Percentiles rank a stretch among this genome's conserved stretches.
Conservation (phyloP, 495 filamentous ascomycete species). For the Recurvomyces mirabilis region DNA sequence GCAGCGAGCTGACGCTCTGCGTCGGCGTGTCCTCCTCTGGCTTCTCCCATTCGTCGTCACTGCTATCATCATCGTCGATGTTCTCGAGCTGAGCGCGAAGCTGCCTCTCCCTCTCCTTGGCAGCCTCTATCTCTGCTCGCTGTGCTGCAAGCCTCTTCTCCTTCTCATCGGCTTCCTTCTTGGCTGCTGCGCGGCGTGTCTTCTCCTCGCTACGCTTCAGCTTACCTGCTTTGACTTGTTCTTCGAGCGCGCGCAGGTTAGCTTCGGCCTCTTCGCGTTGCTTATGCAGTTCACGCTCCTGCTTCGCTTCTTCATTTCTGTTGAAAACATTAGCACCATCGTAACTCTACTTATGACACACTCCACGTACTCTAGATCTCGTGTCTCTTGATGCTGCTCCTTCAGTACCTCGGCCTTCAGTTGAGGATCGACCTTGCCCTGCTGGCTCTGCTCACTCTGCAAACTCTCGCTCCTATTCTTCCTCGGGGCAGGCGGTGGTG, state of each 20-base stretch:
- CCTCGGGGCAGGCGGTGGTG: constrained; percentile 75
- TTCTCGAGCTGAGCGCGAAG: constrained; percentile 77
- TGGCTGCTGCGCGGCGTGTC: constrained; percentile 73
- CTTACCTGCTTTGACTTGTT: constrained; percentile 88
- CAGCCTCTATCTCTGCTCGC: constrained; percentile 83
- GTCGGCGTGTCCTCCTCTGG: constrained; percentile 73
- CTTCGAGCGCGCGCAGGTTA: constrained; percentile 76
- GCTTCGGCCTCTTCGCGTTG: constrained; percentile 75
- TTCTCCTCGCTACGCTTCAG: constrained; percentile 97
- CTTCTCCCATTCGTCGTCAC: constrained; percentile 45
- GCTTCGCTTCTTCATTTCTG: constrained; percentile 63
- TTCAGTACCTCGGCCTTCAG: constrained; percentile 62
- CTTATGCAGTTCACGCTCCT: constrained; percentile 66
- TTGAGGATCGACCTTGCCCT: constrained; percentile 38
- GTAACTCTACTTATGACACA: not conserved
- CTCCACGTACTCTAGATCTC: constrained; percentile 69
- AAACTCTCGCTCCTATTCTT: constrained; percentile 55
- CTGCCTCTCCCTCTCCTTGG: constrained; percentile 76
- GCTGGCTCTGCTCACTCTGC: constrained; percentile 30
- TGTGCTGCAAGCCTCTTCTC: constrained; percentile 75
- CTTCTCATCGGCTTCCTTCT: constrained; percentile 77
- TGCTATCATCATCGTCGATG: constrained; percentile 69
- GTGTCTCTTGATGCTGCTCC: constrained; percentile 61
- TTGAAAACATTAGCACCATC: constrained; percentile 18
- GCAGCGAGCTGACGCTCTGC: constrained; percentile 23